Evolutionary conservation across 1,284 basidiomycete species (phyloP).

Genomic region (Tylopilus orsonianus): DNA sequence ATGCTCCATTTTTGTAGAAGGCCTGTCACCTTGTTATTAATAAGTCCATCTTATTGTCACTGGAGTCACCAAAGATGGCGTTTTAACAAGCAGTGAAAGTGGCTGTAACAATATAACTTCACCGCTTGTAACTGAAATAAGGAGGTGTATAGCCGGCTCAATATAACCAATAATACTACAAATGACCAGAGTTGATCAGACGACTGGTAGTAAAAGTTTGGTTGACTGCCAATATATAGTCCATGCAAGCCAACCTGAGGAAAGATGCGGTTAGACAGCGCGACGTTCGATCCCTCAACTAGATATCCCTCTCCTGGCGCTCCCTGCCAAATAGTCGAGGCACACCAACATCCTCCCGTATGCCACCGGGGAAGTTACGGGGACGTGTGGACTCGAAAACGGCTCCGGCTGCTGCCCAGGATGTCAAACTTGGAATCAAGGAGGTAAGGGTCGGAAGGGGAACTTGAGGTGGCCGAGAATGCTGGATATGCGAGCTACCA

Average conservation of each 20-base stretch:
- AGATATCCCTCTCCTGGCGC: slow-evolving; percentile 36
- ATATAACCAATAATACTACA: slow-evolving; percentile 23
- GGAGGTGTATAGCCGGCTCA: too few relatives aligned
- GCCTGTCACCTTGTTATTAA: too few relatives aligned
- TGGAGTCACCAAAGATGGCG: too few relatives aligned
- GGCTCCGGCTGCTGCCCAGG: slow-evolving; percentile 34
- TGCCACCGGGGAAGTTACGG: slow-evolving; percentile 1
- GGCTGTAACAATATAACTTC: too few relatives aligned
- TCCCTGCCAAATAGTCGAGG: slow-evolving; percentile 31
- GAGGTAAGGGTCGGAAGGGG: slow-evolving; percentile 34
- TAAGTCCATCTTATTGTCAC: too few relatives aligned
- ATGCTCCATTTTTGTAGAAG: too few relatives aligned
- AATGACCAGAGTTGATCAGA: slow-evolving; percentile 4
- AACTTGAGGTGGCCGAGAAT: slow-evolving; percentile 14
- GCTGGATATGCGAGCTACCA: slow-evolving; percentile 3
- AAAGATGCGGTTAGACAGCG: neutral
- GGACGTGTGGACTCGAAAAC: slow-evolving; percentile 15
- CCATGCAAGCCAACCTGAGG: neutral
- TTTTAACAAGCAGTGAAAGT: too few relatives aligned
- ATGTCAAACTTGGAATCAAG: slow-evolving; percentile 36
- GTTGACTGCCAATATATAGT: slow-evolving; percentile 2
- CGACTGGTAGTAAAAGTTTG: slow-evolving; percentile 2
- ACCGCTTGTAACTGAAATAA: too few relatives aligned
- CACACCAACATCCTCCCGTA: slow-evolving; percentile 21
- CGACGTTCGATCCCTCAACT: slow-evolving; percentile 4